phyloP scores from a whole-genome alignment of 2,329 filamentous ascomycete species.

The Blastomyces emzantsi region DNA sequence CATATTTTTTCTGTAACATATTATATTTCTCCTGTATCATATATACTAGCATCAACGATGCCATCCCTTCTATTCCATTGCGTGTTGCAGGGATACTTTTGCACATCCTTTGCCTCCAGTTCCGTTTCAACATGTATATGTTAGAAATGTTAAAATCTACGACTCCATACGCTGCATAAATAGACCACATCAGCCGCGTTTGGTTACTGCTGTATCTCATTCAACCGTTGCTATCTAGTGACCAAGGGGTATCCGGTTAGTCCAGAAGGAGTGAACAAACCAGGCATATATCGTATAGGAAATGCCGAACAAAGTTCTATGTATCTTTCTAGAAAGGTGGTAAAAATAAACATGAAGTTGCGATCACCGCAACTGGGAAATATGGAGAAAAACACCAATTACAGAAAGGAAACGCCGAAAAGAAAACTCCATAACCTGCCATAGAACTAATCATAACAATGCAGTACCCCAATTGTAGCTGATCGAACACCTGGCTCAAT shows the following conservation, averaged over 20 bases:
- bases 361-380: not conserved
- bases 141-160: not conserved
- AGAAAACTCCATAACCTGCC: not conserved
- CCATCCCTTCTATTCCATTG: not conserved
- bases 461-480: not conserved
- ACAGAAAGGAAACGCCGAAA: not conserved
- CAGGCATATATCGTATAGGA: too few species aligned
- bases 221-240: too few species aligned
- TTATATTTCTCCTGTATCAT: not conserved
- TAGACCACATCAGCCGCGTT: not conserved
- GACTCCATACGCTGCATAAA: not conserved
- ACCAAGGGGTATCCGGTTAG: too few species aligned
- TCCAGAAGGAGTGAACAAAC: too few species aligned
- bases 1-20: not conserved
- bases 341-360: not conserved
- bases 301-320: not conserved
- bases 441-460: not conserved
- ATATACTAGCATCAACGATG: not conserved
- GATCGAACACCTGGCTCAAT: not conserved
- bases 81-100: not conserved
- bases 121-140: not conserved
- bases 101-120: not conserved
- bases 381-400: not conserved
- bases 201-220: too few species aligned
- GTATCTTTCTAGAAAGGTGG: not conserved